Base-by-base conservation (phyloP, 2,329 filamentous ascomycete species). In the Colletotrichum agaves region DNA sequence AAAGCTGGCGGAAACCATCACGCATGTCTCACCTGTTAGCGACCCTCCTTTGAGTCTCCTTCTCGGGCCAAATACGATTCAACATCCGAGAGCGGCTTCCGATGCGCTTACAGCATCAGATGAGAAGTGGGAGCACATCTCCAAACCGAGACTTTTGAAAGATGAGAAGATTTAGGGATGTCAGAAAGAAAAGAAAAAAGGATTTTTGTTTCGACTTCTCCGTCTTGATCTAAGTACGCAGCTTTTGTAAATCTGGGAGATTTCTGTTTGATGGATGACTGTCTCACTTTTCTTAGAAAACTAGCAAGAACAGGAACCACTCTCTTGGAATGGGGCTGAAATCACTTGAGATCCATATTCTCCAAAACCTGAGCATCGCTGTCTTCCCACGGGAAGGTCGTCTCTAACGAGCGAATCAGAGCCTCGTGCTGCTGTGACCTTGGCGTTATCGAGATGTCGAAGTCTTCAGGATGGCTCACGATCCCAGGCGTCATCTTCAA, bases 381-480 rank as follows among this genome's bases (percentile, higher is more conserved):
- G 11, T 68, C 43, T 21, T 69, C 19, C 71, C 70, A 71, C 4
- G 71, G 71, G 31, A 62, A 27, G 2, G 33, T 62, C 31, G 56
- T 19, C 41, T 69, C 63, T 5, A 72, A 27, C 3, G 43, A 43
- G 11, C 61, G 44, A 11, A 72, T 70, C 13, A 72, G 49, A n/a
- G 46, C n/a, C 39, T 66, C 64, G 44, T 72, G 68, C 15, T 50
- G 37, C 2, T 43, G 13, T 3, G 63, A 69, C 17, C 71, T 21
- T 7, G 71, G 70, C 37, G 50, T 67, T n/a, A 72, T 62, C 2
- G 43, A 61, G 2, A 19, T 37, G 1, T 61, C 43, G 31, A 67
- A 72, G 11, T 49, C 50, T 41, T 33, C 43, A 4, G 70, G 70
- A 39, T 70, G 70, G 44, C 60, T 71, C 5, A 70, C 53, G 5